Percentiles rank a stretch among this genome's conserved stretches.
Conservation (phyloP, 345 rosid species). For the Populus simonii region DNA sequence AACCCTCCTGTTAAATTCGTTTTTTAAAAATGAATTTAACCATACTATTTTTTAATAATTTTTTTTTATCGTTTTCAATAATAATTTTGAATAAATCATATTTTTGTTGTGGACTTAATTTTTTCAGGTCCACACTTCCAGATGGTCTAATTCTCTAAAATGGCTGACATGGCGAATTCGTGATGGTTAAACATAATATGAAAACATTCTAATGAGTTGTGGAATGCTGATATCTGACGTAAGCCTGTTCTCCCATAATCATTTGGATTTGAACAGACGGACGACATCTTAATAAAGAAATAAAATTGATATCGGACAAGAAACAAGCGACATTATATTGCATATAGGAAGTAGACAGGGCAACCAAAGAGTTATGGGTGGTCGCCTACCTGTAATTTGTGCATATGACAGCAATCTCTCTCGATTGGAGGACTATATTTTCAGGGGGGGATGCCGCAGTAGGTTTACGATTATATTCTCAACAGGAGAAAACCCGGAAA, state of each 20-base stretch:
- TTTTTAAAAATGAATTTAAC: no score
- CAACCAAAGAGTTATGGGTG: constrained; percentile 48
- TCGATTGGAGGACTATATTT: background rate
- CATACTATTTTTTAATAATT: no score
- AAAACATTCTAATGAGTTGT: constrained; percentile 16
- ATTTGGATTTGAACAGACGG: background rate
- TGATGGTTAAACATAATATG: constrained; percentile 18
- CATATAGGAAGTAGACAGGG: constrained; percentile 40
- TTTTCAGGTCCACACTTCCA: background rate
- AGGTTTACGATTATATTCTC: background rate
- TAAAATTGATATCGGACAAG: constrained; percentile 18
- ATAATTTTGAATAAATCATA: no score
- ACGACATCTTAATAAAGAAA: background rate
- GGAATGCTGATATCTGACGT: constrained; percentile 23
- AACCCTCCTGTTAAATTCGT: no score
- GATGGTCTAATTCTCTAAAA: background rate
- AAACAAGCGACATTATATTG: constrained; percentile 31
- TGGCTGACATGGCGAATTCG: constrained; percentile 9
- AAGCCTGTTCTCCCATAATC: background rate
- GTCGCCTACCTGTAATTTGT: background rate
- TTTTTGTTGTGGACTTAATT: no score
- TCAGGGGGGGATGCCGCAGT: background rate
- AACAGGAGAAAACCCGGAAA: background rate
- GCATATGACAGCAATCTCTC: background rate
- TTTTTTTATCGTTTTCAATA: no score